These are phyloP conservation scores for Nakazawaea laoshanensis DNA, from an alignment of 805 yeast genomes.

Conservation along the genomic window DNA sequence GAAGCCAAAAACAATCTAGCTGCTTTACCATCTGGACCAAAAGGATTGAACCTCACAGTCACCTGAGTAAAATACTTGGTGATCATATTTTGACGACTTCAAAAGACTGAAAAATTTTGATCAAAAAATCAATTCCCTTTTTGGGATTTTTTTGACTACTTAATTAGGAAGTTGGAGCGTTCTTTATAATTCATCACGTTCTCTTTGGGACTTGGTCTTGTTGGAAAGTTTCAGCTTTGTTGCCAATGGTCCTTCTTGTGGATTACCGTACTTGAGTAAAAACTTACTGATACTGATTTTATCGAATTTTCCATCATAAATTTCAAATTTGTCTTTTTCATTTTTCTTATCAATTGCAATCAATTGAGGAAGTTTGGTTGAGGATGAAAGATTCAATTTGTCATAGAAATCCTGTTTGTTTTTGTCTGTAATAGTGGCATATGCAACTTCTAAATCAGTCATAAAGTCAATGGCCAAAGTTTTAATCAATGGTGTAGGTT, in stretches of 20 bases:
- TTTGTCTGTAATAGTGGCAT: constrained; percentile 23
- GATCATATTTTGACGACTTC: constrained; percentile 56
- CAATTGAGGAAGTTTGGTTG: constrained; percentile 16
- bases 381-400: constrained; percentile 5
- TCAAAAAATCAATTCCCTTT: background rate
- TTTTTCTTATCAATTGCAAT: constrained; percentile 15
- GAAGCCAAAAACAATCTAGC: constrained; percentile 75
- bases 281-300: constrained; percentile 24
- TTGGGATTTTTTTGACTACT: background rate
- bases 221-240: constrained; percentile 13
- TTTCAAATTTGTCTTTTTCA: constrained; percentile 4
- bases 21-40: constrained; percentile 59
- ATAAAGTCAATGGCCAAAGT: constrained; percentile 65
- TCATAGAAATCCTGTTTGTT: constrained; percentile 16
- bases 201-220: constrained; percentile 9
- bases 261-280: constrained; percentile 20
- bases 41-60: constrained; percentile 71
- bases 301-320: constrained; percentile 22
- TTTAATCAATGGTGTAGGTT: constrained; percentile 48
- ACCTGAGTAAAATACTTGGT: constrained; percentile 83
- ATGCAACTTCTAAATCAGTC: constrained; percentile 39
- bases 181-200: constrained; percentile 1
- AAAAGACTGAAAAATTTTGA: background rate
- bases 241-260: constrained; percentile 26
- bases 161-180: background rate